Base-by-base conservation (phyloP, 805 yeast species). In the Wickerhamiella nectarea region DNA sequence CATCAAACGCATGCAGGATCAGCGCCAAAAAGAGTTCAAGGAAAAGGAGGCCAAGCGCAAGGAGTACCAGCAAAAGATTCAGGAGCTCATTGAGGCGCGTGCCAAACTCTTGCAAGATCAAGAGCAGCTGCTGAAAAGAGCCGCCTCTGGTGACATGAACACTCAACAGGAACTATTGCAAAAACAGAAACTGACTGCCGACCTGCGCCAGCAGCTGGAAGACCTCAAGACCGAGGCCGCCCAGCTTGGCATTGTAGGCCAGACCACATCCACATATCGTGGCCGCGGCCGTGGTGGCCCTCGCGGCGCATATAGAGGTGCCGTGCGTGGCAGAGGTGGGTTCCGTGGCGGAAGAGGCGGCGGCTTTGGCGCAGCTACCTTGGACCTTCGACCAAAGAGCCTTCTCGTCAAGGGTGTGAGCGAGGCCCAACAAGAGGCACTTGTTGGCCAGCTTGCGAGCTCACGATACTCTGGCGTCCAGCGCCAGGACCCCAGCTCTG, bases 21-120 rank as follows among this genome's bases (percentile, higher is more conserved):
- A 58, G 44, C 63, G 60, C 49, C 75, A 70, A 51, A 56, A 53
- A 46, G 64, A 58, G 49, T 65, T 64, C 50, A 69, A 67, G 46
- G 67, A 57, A 46, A 62, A 62, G 47, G 59, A 58, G 48, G 55
- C 50, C 14, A 58, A 60, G 50, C 60, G 61, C 50, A 52, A 57
- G 34, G 63, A 53, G 35, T 54, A 57, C 38, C 62, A 62, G 17
- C 59, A 53, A 6, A 55, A 57, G 41, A 49, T 67, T 36, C 54
- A 57, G 48, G 52, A 60, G 41, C 38, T 63, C 21, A 57, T 64
- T 36, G 58, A 48, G 17, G 48, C 60, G 44, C 68, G 64, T 42
- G 64, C 61, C 38, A 58, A 50, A 15, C 50, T 70, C 44, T 48
- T 69, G 24, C 50, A 48, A 31, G 56, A 58, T 43, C 67, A 62